Evolutionary conservation across 2,329 filamentous ascomycete genomes (phyloP).

Genomic region (Coccinonectria pachysandricola): DNA sequence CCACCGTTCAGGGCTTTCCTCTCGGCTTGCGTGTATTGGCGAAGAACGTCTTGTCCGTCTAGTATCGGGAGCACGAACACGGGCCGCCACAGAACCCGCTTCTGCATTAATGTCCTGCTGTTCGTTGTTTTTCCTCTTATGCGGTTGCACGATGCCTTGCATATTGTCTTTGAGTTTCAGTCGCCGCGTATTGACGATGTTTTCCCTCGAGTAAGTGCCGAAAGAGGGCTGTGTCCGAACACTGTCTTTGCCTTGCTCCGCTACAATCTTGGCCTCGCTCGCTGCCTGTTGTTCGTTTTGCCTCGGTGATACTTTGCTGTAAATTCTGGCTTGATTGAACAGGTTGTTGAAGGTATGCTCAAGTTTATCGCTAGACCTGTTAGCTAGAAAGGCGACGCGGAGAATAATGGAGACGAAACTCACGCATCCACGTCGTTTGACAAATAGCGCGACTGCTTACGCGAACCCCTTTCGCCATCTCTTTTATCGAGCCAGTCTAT

Average conservation of each 20-base stretch:
- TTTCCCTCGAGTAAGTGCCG: slow-evolving; percentile 6
- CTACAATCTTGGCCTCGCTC: too few relatives aligned
- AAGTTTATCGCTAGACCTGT: slow-evolving; percentile 9
- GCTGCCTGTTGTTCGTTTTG: too few relatives aligned
- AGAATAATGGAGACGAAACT: too few relatives aligned
- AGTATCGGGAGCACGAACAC: slow-evolving; percentile 11
- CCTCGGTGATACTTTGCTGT: neutral
- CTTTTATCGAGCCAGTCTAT: slow-evolving; percentile 9
- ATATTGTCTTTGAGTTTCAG: slow-evolving; percentile 20
- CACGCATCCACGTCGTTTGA: slow-evolving; percentile 3
- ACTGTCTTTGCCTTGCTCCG: too few relatives aligned
- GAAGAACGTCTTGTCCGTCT: slow-evolving; percentile 17
- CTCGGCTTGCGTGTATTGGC: slow-evolving; percentile 3
- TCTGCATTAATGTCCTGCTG: too few relatives aligned
- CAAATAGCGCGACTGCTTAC: neutral
- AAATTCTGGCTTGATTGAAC: slow-evolving; percentile 2
- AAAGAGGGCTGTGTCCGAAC: too few relatives aligned
- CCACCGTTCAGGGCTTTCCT: slow-evolving; percentile 30
- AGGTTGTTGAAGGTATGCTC: slow-evolving; percentile 4
- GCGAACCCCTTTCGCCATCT: slow-evolving; percentile 9
- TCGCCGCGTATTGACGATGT: slow-evolving; percentile 2
- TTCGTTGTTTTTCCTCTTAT: too few relatives aligned
- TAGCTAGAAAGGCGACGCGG: too few relatives aligned
- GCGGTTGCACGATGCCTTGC: slow-evolving; percentile 3
- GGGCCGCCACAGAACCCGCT: too few relatives aligned